These are phyloP conservation scores for Schizosaccharomyces octosporus DNA, from an alignment of 805 yeast genomes.

Conservation along the genomic window DNA sequence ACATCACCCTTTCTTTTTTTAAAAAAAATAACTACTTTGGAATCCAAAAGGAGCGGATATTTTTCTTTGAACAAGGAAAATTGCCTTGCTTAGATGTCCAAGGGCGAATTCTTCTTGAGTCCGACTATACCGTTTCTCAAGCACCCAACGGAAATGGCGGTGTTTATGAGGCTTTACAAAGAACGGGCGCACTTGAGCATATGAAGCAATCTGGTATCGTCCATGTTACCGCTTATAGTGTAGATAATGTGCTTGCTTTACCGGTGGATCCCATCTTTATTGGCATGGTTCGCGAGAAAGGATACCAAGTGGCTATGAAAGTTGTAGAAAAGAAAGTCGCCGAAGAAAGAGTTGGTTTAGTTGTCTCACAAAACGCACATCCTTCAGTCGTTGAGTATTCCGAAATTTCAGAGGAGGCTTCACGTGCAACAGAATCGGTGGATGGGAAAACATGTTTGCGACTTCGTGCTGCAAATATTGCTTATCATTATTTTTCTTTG, in stretches of 20 bases:
- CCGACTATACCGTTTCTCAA: conserved; percentile 33
- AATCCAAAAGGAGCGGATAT: conserved; percentile 29
- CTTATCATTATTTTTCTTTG: conserved; percentile 81
- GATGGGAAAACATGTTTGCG: conserved; percentile 21
- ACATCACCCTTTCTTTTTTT: conserved; percentile 51
- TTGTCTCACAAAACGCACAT: conserved; percentile 30
- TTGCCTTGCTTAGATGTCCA: conserved; percentile 61
- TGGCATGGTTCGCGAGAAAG: conserved; percentile 53
- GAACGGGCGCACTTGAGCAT: conserved; percentile 42
- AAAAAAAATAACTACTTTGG: conserved; percentile 44
- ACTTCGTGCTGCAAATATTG: conserved; percentile 87
- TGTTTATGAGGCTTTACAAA: conserved; percentile 55
- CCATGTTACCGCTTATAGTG: conserved; percentile 91
- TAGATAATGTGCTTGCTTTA: conserved; percentile 74
- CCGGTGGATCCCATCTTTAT: conserved; percentile 80
- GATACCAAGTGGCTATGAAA: conserved; percentile 64
- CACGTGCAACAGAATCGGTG: conserved; percentile 28
- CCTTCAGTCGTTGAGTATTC: conserved; percentile 92
- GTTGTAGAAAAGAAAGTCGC: conserved; percentile 85
- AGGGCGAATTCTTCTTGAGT: conserved; percentile 50
- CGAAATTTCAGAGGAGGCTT: conserved; percentile 53
- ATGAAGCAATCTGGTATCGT: conserved; percentile 42
- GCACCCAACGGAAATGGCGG: conserved; percentile 99
- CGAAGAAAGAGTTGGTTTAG: conserved; percentile 70
- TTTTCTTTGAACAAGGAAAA: conserved; percentile 83